Conservation (phyloP, 2,329 filamentous ascomycete genomes). For the Aspergillus sp. region DNA sequence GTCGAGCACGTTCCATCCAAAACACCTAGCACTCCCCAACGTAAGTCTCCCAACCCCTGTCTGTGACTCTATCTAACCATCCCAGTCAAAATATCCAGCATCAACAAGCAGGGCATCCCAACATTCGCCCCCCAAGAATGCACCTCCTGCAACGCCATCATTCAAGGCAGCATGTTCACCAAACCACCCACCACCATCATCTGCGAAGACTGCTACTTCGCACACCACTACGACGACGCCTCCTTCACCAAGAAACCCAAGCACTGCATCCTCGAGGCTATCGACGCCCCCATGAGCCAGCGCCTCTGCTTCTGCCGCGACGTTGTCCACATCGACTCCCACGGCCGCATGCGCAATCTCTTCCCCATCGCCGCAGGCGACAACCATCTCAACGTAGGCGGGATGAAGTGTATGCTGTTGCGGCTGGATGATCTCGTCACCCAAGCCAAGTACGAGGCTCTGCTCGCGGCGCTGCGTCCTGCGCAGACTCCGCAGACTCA, state of each 20-base stretch:
- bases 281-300: conserved; percentile 22
- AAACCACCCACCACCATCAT: conserved; percentile 12
- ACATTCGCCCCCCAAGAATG: conserved; percentile 11
- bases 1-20: conserved; percentile 33
- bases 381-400: neutral
- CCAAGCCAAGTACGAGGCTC: conserved; percentile 6
- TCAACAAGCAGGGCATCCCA: neutral
- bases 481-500: neutral
- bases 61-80: neutral
- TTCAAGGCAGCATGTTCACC: conserved; percentile 28
- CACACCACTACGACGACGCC: conserved; percentile 23
- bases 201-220: conserved; percentile 37
- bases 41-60: conserved; percentile 1
- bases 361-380: neutral
- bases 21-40: conserved; percentile 20
- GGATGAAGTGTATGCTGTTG: neutral
- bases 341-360: neutral
- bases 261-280: conserved; percentile 27
- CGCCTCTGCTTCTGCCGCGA: conserved; percentile 14
- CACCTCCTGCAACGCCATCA: conserved; percentile 14
- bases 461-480: neutral
- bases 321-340: neutral
- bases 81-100: neutral
- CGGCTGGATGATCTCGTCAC: neutral
- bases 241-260: conserved; percentile 34